Base-by-base conservation (phyloP, 139 green algal genomes). In the Chlorella vulgaris region DNA sequence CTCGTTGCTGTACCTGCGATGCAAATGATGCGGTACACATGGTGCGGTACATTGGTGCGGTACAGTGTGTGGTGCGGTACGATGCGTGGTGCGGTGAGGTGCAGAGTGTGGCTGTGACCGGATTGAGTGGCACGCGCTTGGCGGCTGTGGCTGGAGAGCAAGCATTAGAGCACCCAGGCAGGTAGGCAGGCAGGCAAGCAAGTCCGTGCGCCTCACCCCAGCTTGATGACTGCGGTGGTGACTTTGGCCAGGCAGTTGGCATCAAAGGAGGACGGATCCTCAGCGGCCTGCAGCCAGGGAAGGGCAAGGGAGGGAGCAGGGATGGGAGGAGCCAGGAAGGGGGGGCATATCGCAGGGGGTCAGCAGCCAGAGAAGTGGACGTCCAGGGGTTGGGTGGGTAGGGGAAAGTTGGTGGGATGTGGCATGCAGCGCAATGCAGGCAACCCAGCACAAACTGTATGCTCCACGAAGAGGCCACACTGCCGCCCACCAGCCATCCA, bases 201-300 rank as follows among this genome's bases (percentile, higher is more conserved):
- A 31, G 65, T 24, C 29, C 6, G 65, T 24, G 65, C 28, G 15
- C 2, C 76, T 74, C 77, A 80, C 60, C 83, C 83, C 42, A 87
- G 60, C 47, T 80, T 77, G 40, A 87, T 75, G 58, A 69, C 60
- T 2, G 83, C 83, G 38, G 63, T 74, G 33, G 81, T 69, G 53
- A 83, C 58, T 69, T 87, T 87, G 40, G 83, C 76, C 42, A 87
- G 70, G 58, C 68, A 70, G 38, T 65, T 35, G 10, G 47, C 67
- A 31, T 78, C 53, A 31, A 87, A 78, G 2, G 35, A 62, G 38
- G 55, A 3, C 13, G 70, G 71, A 31, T 76, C n/a, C 31, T 63
- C 35, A n/a, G 65, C 40, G 7, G 76, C 55, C 69, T 87, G 78
- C 47, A 61, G 68, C 7, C 19, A 28, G 10, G 8, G 21, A 21